Evolutionary conservation across 2,329 filamentous ascomycete genomes (phyloP).

Genomic region (Macrophomina tecta): DNA sequence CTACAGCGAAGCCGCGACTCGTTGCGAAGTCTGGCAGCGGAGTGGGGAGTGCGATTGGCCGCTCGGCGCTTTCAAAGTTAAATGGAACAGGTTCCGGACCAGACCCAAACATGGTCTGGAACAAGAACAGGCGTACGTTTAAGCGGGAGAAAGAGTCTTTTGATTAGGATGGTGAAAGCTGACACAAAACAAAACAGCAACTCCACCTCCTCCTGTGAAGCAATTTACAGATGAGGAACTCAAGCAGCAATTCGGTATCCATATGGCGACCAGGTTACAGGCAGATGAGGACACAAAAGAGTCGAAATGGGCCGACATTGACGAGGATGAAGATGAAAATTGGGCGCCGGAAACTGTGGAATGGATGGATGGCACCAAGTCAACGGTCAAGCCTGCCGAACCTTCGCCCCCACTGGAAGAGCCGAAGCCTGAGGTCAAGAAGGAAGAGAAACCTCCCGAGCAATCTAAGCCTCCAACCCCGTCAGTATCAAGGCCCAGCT

Average conservation of each 20-base stretch:
- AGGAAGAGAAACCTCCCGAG: conserved; percentile 43
- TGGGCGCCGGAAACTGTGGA: conserved; percentile 85
- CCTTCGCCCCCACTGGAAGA: conserved; percentile 43
- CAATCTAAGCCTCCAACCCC: conserved; percentile 42
- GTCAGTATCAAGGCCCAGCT: conserved; percentile 42
- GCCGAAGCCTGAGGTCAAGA: conserved; percentile 26
- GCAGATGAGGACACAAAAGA: conserved; percentile 75
- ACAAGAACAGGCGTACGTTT: conserved; percentile 80
- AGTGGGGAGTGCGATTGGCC: conserved; percentile 60
- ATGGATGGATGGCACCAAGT: conserved; percentile 88
- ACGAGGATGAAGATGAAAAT: conserved; percentile 80
- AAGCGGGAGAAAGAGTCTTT: not conserved
- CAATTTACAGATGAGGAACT: conserved; percentile 87
- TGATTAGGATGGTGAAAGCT: conserved; percentile 14
- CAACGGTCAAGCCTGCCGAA: conserved; percentile 68
- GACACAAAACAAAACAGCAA: conserved; percentile 51
- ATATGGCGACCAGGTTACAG: conserved; percentile 79
- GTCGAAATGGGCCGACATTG: conserved; percentile 87
- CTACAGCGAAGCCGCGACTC: conserved; percentile 70
- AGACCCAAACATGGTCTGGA: conserved; percentile 80
- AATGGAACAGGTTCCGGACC: conserved; percentile 67
- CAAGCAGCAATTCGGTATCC: conserved; percentile 82
- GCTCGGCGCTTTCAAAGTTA: conserved; percentile 60
- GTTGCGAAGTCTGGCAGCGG: conserved; percentile 75
- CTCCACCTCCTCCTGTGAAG: conserved; percentile 72